Base-by-base conservation (phyloP, 768 basidiomycete species). In the Lanmaoa pseudosensibilis region DNA sequence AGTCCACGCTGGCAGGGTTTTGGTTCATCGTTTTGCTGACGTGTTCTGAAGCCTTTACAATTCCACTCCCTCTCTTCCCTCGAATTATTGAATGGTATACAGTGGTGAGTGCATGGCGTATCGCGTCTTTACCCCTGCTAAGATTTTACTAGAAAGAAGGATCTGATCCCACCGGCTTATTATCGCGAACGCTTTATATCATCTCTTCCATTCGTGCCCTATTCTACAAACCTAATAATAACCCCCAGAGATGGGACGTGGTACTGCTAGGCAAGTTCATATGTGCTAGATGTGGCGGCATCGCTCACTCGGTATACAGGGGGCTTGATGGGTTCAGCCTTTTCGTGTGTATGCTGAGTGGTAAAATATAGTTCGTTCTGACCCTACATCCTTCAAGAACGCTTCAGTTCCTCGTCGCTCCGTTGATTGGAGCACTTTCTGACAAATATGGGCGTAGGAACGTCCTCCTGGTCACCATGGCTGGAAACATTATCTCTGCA, bases 41-140 rank as follows among this genome's bases (percentile, higher is more conserved):
- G 45, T 50, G 51, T 58, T 38, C 46, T 47, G 76, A 80, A 80
- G 92, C 93, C 13, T 96, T 95, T 73, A 97, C 93, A 23, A 90
- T 96, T 45, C 94, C 94, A 11, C 80, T 98, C n/a, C 96, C 96
- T 21, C 83, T 98, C 32, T 98, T 98, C 73, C 96, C 96, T n/a
- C 85, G 95, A n/a, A 78, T 98, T 48, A 94, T 97, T 41, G 88
- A 95, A 74, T 94, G 90, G 90, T 95, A 94, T 69, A 87, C 86
- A 1, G 72, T 84, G 68, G 90, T 88, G 61, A 65, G 83, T 71
- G 40, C 16, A 11, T 7, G 0, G 18, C 6, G 4, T 21, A 8
- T 15, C 33, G 19, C 33, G 5, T 34, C 9, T 39, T 37, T 13
- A 16, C 7, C 7, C 10, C n/a, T 44, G 2, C 52, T 57, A 27